phyloP scores from a whole-genome alignment of 2,329 filamentous ascomycete species.

The Phyllosticta ampelicida region DNA sequence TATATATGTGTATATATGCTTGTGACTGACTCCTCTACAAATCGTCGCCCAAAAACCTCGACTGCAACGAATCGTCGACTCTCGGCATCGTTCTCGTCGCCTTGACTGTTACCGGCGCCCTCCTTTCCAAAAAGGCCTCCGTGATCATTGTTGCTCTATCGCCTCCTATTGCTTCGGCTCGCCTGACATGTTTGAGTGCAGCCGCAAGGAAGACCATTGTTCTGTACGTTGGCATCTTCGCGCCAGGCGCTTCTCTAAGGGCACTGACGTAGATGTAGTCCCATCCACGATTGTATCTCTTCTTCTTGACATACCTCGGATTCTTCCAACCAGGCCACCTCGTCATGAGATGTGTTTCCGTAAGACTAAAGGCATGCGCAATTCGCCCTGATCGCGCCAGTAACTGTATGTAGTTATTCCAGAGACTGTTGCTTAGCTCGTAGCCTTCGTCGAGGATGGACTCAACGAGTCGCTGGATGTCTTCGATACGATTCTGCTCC shows the following conservation, averaged over 20 bases:
- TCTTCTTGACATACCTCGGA: conserved; percentile 13
- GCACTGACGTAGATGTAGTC: conserved; percentile 22
- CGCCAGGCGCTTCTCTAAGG: conserved; percentile 16
- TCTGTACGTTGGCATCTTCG: conserved; percentile 31
- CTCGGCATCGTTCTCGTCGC: conserved; percentile 36
- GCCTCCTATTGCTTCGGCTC: conserved; percentile 23
- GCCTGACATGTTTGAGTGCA: conserved; percentile 25
- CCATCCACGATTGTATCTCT: conserved; percentile 16
- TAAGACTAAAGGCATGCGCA: conserved; percentile 59
- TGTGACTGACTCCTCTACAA: background rate
- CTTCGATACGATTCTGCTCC: conserved; percentile 37
- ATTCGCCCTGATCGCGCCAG: conserved; percentile 51
- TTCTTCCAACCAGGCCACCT: conserved; percentile 65
- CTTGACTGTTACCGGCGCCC: conserved; percentile 29
- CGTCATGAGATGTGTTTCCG: conserved; percentile 68
- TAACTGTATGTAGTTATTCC: conserved; percentile 65
- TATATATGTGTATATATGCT: background rate
- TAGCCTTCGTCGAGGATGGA: conserved; percentile 58
- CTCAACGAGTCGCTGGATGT: conserved; percentile 35
- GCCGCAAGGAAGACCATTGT: conserved; percentile 33
- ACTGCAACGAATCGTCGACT: conserved; percentile 22
- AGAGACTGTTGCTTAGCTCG: conserved; percentile 61
- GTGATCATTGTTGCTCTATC: conserved; percentile 15
- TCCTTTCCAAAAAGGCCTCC: conserved; percentile 22
- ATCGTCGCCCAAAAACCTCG: conserved; percentile 16